Conservation (phyloP, 2,329 filamentous ascomycete genomes). For the Cladosporium sp. region DNA sequence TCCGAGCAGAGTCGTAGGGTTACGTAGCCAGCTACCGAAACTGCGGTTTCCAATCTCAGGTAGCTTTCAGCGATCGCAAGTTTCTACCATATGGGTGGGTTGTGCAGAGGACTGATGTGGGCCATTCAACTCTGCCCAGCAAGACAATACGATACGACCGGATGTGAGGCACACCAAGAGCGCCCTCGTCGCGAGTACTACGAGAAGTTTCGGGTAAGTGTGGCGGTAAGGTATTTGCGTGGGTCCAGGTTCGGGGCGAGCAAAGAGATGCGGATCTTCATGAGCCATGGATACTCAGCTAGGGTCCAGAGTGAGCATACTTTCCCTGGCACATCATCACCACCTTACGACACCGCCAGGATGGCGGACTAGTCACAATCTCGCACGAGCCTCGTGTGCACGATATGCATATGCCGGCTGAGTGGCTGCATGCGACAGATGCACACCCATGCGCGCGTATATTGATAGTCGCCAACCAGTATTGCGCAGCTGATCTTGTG, state of each 20-base stretch:
- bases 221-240: background rate
- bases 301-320: background rate
- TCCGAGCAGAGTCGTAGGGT: background rate
- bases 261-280: background rate
- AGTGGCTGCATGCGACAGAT: background rate
- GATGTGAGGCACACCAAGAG: background rate
- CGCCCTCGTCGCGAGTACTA: background rate
- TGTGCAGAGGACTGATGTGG: background rate
- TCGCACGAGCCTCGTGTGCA: background rate
- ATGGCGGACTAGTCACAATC: background rate
- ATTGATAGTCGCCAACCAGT: too few relatives aligned
- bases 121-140: background rate
- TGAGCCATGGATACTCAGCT: background rate
- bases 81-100: background rate
- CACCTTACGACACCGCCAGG: background rate
- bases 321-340: background rate
- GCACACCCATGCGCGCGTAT: too few relatives aligned
- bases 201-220: background rate
- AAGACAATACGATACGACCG: background rate
- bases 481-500: background rate
- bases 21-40: background rate
- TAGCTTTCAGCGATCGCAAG: background rate
- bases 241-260: constrained; percentile 3
- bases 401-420: background rate
- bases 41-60: constrained; percentile 1